phyloP scores from a whole-genome alignment of 2,329 filamentous ascomycete genomes.

The Claviceps cyperi region DNA sequence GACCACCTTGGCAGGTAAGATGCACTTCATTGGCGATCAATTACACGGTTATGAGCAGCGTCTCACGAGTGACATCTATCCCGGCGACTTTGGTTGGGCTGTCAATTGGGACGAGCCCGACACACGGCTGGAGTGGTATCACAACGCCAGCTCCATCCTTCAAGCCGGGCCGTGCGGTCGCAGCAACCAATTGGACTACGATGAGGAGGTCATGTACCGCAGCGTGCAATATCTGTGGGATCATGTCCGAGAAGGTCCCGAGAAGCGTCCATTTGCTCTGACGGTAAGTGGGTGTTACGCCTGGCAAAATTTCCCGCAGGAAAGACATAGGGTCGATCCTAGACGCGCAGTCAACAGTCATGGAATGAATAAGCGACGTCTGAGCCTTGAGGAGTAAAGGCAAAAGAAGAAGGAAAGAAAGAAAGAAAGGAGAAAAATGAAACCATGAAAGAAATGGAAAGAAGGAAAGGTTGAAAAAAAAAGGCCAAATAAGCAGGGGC shows the following conservation, averaged over 20 bases:
- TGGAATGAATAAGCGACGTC: not conserved
- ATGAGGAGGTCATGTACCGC: constrained; percentile 91
- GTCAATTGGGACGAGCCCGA: constrained; percentile 93
- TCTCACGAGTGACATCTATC: constrained; percentile 90
- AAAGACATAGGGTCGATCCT: not conserved
- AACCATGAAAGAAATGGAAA: not conserved
- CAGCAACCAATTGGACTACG: constrained; percentile 91
- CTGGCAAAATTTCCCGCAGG: not conserved
- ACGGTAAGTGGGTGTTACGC: constrained; percentile 33
- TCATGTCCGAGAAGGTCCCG: constrained; percentile 65
- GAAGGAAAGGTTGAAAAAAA: not conserved
- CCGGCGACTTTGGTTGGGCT: constrained; percentile 84
- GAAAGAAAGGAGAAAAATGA: not conserved
- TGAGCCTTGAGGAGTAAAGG: not conserved
- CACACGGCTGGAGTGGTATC: constrained; percentile 81
- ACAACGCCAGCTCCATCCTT: constrained; percentile 86
- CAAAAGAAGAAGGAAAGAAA: not conserved
- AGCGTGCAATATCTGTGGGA: constrained; percentile 83
- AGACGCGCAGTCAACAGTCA: not conserved
- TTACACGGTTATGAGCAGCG: constrained; percentile 87
- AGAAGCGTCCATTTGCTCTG: constrained; percentile 66
- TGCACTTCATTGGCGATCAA: constrained; percentile 95
- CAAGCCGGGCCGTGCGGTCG: constrained; percentile 80
- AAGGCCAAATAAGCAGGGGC: not conserved
- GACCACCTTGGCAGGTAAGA: constrained; percentile 83